These are phyloP conservation scores for Arachis monticola DNA, from an alignment of 331 rosid species.

Conservation along the genomic window DNA sequence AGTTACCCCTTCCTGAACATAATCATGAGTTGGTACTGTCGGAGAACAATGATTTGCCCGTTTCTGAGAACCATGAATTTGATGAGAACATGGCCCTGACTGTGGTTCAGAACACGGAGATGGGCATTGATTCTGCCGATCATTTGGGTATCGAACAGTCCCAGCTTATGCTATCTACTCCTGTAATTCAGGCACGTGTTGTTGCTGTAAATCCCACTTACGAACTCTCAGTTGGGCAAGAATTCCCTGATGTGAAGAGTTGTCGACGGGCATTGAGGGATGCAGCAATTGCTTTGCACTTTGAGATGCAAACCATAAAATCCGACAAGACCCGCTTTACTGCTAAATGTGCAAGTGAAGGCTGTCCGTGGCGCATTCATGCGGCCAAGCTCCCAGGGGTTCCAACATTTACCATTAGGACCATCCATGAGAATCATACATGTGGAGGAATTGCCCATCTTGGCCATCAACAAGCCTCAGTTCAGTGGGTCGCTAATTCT, in stretches of 20 bases:
- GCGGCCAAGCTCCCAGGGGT: slow-evolving; percentile 97
- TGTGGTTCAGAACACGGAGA: slow-evolving; percentile 66
- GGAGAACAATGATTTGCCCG: slow-evolving; percentile 71
- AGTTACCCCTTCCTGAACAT: slow-evolving; percentile 60
- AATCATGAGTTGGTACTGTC: slow-evolving; percentile 65
- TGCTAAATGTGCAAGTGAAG: slow-evolving; percentile 89
- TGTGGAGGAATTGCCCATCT: slow-evolving; percentile 93
- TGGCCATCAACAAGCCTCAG: slow-evolving; percentile 96
- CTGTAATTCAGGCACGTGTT: slow-evolving; percentile 71
- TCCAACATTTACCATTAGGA: slow-evolving; percentile 87
- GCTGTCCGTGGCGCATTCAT: slow-evolving; percentile 96
- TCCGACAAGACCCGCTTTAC: slow-evolving; percentile 96
- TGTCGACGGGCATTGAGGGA: slow-evolving; percentile 90
- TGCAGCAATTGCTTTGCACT: slow-evolving; percentile 86
- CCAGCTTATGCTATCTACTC: slow-evolving; percentile 48
- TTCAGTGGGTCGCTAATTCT: slow-evolving; percentile 96
- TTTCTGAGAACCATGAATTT: slow-evolving; percentile 77
- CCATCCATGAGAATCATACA: slow-evolving; percentile 76
- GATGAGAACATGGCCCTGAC: slow-evolving; percentile 72
- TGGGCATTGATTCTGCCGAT: slow-evolving; percentile 66
- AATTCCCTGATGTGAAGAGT: slow-evolving; percentile 91
- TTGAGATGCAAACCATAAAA: slow-evolving; percentile 89
- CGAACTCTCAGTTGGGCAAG: slow-evolving; percentile 83
- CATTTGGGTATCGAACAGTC: slow-evolving; percentile 60
- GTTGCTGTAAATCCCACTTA: slow-evolving; percentile 53